Base-by-base conservation (phyloP, 2,329 filamentous ascomycete genomes). In the Diaporthe helianthi region DNA sequence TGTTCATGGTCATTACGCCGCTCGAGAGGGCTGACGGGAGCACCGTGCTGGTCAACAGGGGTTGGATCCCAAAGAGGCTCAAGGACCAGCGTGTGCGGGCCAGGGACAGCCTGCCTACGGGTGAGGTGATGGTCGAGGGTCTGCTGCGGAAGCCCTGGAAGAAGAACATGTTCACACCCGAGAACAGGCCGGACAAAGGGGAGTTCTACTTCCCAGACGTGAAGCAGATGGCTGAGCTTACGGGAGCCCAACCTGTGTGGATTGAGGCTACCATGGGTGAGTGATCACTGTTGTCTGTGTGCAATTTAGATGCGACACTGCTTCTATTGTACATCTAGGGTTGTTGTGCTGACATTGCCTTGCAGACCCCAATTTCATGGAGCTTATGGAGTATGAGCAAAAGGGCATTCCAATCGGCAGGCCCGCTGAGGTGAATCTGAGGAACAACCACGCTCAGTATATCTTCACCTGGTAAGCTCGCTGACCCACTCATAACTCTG, bases 141-240 rank as follows among this genome's bases (percentile, higher is more conserved):
- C 76, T 99, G 78, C 78, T 99, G 78, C 83, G 96, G 70, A 89
- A 96, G 82, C 95, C 95, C 10, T 97, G 93, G 88, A 96, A 97
- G 86, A 97, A 95, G 86, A 99, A 99, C 79, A 92, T 94, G 87
- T 99, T 99, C 79, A 99, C 96, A 68, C 96, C 96, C 0, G 90
- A 92, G 0, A 99, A 99, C 76, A 85, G 89, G 74, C 95, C 95
- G 0, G 90, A 94, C 74, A 89, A 90, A 77, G 89, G 91, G 70
- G 90, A 94, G 79, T 99, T 97, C 79, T 97, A 97, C 81, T 99
- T 99, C 77, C 95, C 96, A 0, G 95, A 97, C 80, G 93, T 99
- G 29, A 80, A 86, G 75, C 89, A 98, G 84, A 99, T 99, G 96
- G 96, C 96, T 1, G 85, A 84, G 71, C 81, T 93, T 78, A 90